Percentiles rank a stretch among this genome's conserved stretches.
These are phyloP conservation scores for Hypoxylon sp. DNA, from an alignment of 2,329 filamentous ascomycete species.

Conservation along the genomic window DNA sequence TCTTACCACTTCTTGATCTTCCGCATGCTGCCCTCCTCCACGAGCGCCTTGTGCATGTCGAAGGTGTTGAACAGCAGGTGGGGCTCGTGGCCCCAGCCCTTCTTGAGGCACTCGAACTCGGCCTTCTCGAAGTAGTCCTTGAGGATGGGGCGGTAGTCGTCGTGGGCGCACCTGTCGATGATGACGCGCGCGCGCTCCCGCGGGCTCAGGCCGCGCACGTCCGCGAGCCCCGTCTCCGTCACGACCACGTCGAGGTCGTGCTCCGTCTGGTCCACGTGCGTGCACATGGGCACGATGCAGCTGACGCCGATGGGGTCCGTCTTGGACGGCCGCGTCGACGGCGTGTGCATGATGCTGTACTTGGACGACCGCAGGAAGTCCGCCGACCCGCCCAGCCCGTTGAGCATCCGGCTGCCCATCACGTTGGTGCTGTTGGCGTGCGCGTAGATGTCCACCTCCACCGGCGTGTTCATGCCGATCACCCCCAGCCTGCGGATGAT, in stretches of 20 bases:
- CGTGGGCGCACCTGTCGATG: conserved; percentile 88
- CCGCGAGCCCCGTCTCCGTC: conserved; percentile 80
- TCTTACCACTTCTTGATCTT: conserved; percentile 78
- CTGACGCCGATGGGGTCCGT: conserved; percentile 83
- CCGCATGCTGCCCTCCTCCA: conserved; percentile 86
- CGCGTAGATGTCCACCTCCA: conserved; percentile 94
- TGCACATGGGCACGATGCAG: conserved; percentile 95
- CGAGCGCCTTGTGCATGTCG: conserved; percentile 87
- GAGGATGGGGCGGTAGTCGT: conserved; percentile 85
- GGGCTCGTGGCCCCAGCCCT: conserved; percentile 91
- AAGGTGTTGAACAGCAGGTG: conserved; percentile 88
- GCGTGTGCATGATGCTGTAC: conserved; percentile 94
- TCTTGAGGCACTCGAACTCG: conserved; percentile 85
- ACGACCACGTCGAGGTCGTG: conserved; percentile 93
- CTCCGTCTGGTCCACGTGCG: conserved; percentile 92
- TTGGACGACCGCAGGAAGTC: conserved; percentile 79
- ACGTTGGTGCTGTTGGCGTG: conserved; percentile 93
- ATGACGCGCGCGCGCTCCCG: conserved; percentile 86
- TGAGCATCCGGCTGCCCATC: conserved; percentile 85
- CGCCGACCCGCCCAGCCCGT: conserved; percentile 78
- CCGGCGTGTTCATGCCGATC: conserved; percentile 95
- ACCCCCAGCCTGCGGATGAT: conserved; percentile 89
- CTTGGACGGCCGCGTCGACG: conserved; percentile 83
- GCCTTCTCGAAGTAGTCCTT: conserved; percentile 86
- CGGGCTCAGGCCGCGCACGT: conserved; percentile 84